Evolutionary conservation across 1,139 yeast species (phyloP).

Genomic region (Debaryomycetaceae sp.): DNA sequence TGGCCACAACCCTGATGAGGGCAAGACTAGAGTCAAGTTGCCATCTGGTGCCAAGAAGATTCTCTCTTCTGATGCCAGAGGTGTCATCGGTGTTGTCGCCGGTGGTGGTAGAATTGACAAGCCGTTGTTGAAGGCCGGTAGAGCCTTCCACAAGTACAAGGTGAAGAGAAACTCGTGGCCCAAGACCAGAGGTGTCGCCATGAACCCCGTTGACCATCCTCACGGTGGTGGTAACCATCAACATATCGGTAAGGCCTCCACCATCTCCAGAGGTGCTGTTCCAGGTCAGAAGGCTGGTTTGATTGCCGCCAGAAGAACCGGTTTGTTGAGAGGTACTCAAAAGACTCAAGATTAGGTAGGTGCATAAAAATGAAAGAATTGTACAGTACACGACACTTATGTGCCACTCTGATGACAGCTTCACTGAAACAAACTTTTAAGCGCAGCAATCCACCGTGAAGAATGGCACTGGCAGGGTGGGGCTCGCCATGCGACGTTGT

Average conservation of each 20-base stretch:
- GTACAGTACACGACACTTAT: slow-evolving; percentile 10
- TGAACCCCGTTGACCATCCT: slow-evolving; percentile 97
- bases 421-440: too few relatives aligned
- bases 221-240: slow-evolving; percentile 99
- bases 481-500: too few relatives aligned
- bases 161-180: slow-evolving; percentile 98
- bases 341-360: slow-evolving; percentile 59
- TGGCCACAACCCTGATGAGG: slow-evolving; percentile 99
- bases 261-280: slow-evolving; percentile 94
- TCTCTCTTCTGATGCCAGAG: slow-evolving; percentile 94
- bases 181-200: slow-evolving; percentile 98
- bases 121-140: slow-evolving; percentile 99
- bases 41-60: slow-evolving; percentile 99
- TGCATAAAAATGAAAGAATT: slow-evolving; percentile 9
- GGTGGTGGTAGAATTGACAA: slow-evolving; percentile 99
- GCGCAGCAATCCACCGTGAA: too few relatives aligned
- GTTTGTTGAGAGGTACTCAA: slow-evolving; percentile 97
- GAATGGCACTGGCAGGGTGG: too few relatives aligned
- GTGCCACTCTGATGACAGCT: too few relatives aligned
- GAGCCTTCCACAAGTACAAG: slow-evolving; percentile 98
- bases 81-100: slow-evolving; percentile 99
- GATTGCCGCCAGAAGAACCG: slow-evolving; percentile 98
- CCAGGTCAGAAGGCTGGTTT: slow-evolving; percentile 99
- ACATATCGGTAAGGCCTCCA: slow-evolving; percentile 98
- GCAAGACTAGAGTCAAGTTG: slow-evolving; percentile 97